These are phyloP conservation scores for Lipomyces mesembrius DNA, from an alignment of 805 yeast species.

Conservation along the genomic window DNA sequence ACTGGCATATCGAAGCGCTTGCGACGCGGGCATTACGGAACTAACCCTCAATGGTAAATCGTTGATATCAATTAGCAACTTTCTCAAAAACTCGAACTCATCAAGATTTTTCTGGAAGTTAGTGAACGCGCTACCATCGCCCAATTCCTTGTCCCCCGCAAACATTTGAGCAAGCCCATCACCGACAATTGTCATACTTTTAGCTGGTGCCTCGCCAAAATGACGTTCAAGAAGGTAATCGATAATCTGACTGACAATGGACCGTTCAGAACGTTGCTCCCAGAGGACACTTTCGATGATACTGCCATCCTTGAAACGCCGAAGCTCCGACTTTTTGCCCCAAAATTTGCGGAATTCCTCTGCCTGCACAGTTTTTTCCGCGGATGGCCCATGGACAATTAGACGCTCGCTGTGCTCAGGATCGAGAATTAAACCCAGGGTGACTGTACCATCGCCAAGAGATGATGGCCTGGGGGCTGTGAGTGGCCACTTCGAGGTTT, in stretches of 20 bases:
- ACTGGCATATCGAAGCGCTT: slow-evolving; percentile 78
- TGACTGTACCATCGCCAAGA: slow-evolving; percentile 28
- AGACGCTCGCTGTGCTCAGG: slow-evolving; percentile 76
- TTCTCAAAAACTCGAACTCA: slow-evolving; percentile 58
- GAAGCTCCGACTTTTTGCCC: slow-evolving; percentile 83
- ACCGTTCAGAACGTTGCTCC: slow-evolving; percentile 53
- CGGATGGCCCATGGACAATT: slow-evolving; percentile 84
- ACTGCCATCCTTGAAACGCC: slow-evolving; percentile 91
- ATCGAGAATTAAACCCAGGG: slow-evolving; percentile 70
- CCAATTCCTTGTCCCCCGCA: slow-evolving; percentile 48
- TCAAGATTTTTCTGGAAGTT: slow-evolving; percentile 42
- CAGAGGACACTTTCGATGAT: slow-evolving; percentile 92
- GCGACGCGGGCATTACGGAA: slow-evolving; percentile 71
- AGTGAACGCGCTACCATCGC: slow-evolving; percentile 24
- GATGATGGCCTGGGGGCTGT: slow-evolving; percentile 33
- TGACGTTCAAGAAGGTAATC: slow-evolving; percentile 68
- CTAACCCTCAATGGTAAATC: slow-evolving; percentile 73
- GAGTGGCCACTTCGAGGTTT: slow-evolving; percentile 44
- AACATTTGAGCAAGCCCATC: slow-evolving; percentile 40
- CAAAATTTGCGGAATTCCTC: slow-evolving; percentile 78
- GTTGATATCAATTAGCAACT: slow-evolving; percentile 52
- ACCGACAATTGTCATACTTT: slow-evolving; percentile 37
- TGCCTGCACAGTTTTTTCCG: slow-evolving; percentile 62
- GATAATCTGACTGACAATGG: slow-evolving; percentile 65
- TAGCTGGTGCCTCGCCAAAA: slow-evolving; percentile 49